Percentiles rank a stretch among this genome's conserved stretches.
These are phyloP conservation scores for Xylaria palmicola DNA, from an alignment of 495 filamentous ascomycete genomes.

Conservation along the genomic window DNA sequence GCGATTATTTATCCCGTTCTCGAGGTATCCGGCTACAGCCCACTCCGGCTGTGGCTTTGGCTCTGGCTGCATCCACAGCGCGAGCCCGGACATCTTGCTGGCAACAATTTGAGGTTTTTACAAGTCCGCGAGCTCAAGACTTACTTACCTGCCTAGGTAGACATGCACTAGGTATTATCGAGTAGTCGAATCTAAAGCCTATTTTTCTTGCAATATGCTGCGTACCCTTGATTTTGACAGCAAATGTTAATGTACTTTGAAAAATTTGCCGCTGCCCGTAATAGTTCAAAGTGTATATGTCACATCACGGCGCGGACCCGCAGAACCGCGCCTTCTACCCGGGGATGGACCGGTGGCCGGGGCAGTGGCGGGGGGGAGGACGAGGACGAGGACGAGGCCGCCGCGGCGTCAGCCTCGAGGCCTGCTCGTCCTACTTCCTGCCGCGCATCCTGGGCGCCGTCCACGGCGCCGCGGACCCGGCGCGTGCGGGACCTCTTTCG, in stretches of 20 bases:
- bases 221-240: not conserved
- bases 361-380: too few relatives aligned
- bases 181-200: not conserved
- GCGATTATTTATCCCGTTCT: not conserved
- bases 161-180: not conserved
- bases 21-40: slow-evolving; percentile 3
- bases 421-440: slow-evolving; percentile 62
- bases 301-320: slow-evolving; percentile 17
- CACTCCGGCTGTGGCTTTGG: not conserved
- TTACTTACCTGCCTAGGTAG: slow-evolving; percentile 1
- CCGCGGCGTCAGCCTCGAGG: slow-evolving; percentile 62
- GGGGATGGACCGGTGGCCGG: slow-evolving; percentile 60
- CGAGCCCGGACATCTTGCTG: not conserved
- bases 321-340: slow-evolving; percentile 63
- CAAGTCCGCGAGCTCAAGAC: not conserved
- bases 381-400: too few relatives aligned
- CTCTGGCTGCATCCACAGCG: not conserved
- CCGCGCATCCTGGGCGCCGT: slow-evolving; percentile 58
- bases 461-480: slow-evolving; percentile 54
- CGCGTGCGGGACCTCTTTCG: slow-evolving; percentile 55
- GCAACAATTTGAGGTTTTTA: slow-evolving; percentile 13
- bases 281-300: too few relatives aligned
- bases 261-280: too few relatives aligned
- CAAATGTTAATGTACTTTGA: not conserved
- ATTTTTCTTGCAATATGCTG: not conserved